phyloP scores from a whole-genome alignment of 768 basidiomycete species.

The Boletus tomentosulus region DNA sequence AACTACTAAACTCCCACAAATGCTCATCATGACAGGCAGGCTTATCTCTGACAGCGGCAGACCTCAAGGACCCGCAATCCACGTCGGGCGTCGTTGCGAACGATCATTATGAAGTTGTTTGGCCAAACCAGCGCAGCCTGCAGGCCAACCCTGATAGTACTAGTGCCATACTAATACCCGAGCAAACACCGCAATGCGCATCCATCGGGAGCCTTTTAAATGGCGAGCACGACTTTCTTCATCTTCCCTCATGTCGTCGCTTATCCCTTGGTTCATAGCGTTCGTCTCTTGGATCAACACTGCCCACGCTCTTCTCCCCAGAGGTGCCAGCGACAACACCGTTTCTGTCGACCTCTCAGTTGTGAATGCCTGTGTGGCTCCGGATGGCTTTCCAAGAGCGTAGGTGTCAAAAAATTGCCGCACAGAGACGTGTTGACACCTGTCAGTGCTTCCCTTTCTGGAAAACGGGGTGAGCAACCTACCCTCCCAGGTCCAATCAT shows the following conservation, averaged over 20 bases:
- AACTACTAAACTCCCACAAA: neutral
- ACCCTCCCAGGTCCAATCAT: constrained; percentile 40
- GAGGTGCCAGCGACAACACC: neutral
- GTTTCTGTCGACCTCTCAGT: neutral
- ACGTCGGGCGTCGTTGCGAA: no score
- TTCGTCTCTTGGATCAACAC: neutral
- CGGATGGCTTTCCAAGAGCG: constrained; percentile 13
- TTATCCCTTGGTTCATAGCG: neutral
- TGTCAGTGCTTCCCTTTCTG: constrained; percentile 35
- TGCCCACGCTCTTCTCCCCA: neutral
- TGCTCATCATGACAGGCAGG: neutral
- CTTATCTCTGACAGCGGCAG: neutral
- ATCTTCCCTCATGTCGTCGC: neutral
- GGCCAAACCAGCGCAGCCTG: neutral
- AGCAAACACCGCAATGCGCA: neutral
- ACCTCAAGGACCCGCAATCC: no score
- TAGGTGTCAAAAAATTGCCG: neutral
- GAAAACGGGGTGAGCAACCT: constrained; percentile 18
- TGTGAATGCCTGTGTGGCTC: constrained; percentile 7
- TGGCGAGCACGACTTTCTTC: neutral
- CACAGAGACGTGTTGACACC: neutral
- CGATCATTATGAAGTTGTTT: no score
- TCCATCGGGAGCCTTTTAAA: neutral
- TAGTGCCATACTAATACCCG: neutral
- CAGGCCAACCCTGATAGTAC: neutral